phyloP scores from a whole-genome alignment of 202 grass and related monocot species.

The Panicum virgatum region DNA sequence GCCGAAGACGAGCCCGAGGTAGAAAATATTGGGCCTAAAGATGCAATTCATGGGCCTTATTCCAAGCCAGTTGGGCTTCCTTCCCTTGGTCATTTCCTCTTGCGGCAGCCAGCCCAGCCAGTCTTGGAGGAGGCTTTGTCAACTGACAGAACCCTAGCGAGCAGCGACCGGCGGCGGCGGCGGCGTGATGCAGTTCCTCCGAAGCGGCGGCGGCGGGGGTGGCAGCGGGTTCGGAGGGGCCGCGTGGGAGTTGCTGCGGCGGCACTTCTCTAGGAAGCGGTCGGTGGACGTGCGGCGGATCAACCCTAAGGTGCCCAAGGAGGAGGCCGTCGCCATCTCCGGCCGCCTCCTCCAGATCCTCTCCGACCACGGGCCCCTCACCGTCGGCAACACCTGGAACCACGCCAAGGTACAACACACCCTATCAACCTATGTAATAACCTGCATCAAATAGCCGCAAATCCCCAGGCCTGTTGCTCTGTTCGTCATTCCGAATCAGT shows the following conservation, averaged over 20 bases:
- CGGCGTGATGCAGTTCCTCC: too few relatives aligned
- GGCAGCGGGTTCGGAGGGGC: constrained; percentile 14
- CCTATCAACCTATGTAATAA: neutral
- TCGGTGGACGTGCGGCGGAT: constrained; percentile 64
- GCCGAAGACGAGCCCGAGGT: too few relatives aligned
- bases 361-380: constrained; percentile 76
- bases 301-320: constrained; percentile 86
- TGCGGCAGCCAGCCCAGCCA: too few relatives aligned
- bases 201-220: constrained; percentile 12
- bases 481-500: neutral
- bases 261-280: constrained; percentile 77
- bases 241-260: constrained; percentile 44
- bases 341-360: constrained; percentile 74
- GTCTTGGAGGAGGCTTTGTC: too few relatives aligned
- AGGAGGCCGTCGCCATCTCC: constrained; percentile 82
- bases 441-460: too few relatives aligned
- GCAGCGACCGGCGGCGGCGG: too few relatives aligned
- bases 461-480: neutral
- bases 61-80: neutral
- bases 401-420: constrained; percentile 61
- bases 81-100: too few relatives aligned
- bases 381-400: constrained; percentile 81
- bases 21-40: neutral
- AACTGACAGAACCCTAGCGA: neutral
- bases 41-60: neutral